These are phyloP conservation scores for Beauveria sp. DNA, from an alignment of 2,329 filamentous ascomycete genomes.

Conservation along the genomic window DNA sequence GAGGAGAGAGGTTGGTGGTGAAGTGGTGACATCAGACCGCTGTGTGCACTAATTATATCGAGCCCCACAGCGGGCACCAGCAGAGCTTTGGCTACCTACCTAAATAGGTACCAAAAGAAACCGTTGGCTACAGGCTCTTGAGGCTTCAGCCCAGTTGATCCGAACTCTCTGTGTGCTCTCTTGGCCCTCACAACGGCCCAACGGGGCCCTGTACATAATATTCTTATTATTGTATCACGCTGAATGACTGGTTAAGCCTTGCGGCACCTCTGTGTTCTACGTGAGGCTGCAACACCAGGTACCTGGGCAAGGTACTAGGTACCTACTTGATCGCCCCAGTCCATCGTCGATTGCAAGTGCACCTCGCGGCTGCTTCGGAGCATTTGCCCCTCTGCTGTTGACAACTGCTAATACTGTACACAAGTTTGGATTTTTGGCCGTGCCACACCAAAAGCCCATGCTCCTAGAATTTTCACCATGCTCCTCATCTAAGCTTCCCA, in stretches of 20 bases:
- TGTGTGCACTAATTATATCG: background rate
- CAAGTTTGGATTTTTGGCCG: background rate
- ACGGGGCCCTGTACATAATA: background rate
- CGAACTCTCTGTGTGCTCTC: too few species aligned
- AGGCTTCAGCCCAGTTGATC: background rate
- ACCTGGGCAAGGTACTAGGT: background rate
- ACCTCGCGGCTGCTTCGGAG: constrained; percentile 1
- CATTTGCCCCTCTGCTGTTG: constrained; percentile 6
- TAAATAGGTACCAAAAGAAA: background rate
- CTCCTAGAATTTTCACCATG: background rate
- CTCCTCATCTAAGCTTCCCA: background rate
- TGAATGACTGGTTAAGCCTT: too few species aligned
- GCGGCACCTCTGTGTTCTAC: too few species aligned
- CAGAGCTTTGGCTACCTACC: too few species aligned
- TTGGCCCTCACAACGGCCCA: background rate
- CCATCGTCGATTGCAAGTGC: constrained; percentile 3
- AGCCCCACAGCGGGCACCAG: background rate
- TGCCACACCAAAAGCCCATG: constrained; percentile 1
- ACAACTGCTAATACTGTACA: background rate
- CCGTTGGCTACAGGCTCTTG: too few species aligned
- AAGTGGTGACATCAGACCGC: too few species aligned
- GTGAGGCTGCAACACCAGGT: background rate
- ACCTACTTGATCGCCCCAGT: too few species aligned
- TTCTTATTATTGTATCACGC: too few species aligned
- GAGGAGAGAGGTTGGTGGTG: background rate